These are phyloP conservation scores for Gelatoporia subvermispora DNA, from an alignment of 768 basidiomycete genomes.

Conservation along the genomic window DNA sequence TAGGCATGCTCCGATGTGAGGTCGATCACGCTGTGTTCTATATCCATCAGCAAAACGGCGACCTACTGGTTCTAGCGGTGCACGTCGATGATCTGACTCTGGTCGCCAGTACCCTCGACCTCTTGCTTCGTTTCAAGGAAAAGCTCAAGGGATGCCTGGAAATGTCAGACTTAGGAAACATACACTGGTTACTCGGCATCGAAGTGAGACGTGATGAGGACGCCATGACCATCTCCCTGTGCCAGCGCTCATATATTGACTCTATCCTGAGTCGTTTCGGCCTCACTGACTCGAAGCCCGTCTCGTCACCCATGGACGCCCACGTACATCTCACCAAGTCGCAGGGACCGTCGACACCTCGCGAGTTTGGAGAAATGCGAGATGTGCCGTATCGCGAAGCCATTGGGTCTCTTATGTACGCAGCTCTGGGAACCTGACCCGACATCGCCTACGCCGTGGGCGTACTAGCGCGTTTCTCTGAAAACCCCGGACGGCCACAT, in stretches of 20 bases:
- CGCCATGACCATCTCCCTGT: conserved; percentile 7
- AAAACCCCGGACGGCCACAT: conserved; percentile 17
- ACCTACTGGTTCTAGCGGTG: no score
- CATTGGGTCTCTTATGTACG: conserved; percentile 28
- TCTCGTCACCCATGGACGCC: conserved; percentile 5
- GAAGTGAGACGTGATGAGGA: conserved; percentile 3
- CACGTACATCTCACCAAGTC: not conserved
- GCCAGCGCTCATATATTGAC: conserved; percentile 10
- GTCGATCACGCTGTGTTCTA: conserved; percentile 11
- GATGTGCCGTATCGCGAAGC: conserved; percentile 10
- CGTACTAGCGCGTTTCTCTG: conserved; percentile 20
- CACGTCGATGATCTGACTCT: conserved; percentile 14
- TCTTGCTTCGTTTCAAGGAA: not conserved
- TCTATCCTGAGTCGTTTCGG: conserved; percentile 7
- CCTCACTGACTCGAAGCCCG: not conserved
- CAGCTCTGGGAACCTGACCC: conserved; percentile 21
- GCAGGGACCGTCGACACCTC: conserved; percentile 4
- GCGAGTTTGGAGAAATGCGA: conserved; percentile 1
- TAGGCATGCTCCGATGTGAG: conserved; percentile 4
- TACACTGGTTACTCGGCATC: conserved; percentile 5
- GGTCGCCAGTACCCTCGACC: not conserved
- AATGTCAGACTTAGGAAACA: conserved; percentile 1
- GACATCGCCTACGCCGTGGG: no score
- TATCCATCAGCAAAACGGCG: not conserved
- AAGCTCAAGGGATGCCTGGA: conserved; percentile 5